Evolutionary conservation across 2,329 filamentous ascomycete species (phyloP), one percentile per base, ranked within the genome.

Genomic region (Monilinia laxa): DNA sequence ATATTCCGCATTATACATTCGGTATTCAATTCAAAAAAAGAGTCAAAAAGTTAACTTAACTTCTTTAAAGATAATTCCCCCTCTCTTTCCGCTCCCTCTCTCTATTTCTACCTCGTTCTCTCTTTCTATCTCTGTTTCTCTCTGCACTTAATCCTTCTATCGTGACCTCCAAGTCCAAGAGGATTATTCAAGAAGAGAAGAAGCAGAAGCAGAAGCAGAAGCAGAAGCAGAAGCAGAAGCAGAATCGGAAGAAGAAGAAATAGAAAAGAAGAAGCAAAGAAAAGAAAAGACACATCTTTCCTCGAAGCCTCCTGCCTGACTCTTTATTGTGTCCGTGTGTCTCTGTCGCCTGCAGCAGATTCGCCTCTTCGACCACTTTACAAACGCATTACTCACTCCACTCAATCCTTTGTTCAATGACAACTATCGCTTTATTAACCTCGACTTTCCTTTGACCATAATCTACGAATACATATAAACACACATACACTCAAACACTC

Each of bases 381-480:
- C 54, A 60, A 23, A 42, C 55, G 42, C 35, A 60, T 65, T 60
- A 60, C 63, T 65, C 63, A 65, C 73, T 75, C 73, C 73, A 71
- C 74, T 74, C 73, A 74, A 56, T 71, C 70, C 66, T 74, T 72
- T 66, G 62, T 62, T 65, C 68, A 68, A 63, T 60, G 63, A 65
- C 55, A 65, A 60, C 42, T 6, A 47, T 52, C 69, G 68, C 65
- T 70, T 72, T 69, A 71, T 68, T 67, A 67, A 54, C 64, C 58
- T 67, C 67, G 55, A 62, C 51, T 47, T 68, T 59, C 59, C 67
- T 68, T 53, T 58, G 3, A 35, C 31, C 31, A 35, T 35, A 35
- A 35, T 35, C 5, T 12, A 18, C 56, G 56, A 53, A 54, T n/a
- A 47, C 35, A 59, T 31, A 4, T 16, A 45, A 12, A 28, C 25